Percentiles rank a stretch among this genome's conserved stretches.
Conservation (phyloP, 2,329 filamentous ascomycete species). For the Leptodontidium sp. region DNA sequence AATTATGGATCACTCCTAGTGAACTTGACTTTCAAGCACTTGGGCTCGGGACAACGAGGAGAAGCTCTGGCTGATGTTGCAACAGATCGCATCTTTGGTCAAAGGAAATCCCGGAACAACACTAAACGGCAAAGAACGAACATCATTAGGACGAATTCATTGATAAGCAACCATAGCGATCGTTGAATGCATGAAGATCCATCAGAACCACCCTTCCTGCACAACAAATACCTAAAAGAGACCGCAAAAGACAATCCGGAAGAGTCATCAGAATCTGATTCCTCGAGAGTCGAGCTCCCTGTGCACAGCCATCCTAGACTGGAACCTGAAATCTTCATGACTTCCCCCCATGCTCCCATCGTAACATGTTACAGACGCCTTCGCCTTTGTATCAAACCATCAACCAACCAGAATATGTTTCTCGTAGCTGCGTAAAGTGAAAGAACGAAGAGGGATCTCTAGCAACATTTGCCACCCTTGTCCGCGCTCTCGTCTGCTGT, state of each 20-base stretch:
- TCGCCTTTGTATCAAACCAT: conserved; percentile 43
- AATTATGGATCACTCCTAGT: neutral
- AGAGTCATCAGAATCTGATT: conserved; percentile 22
- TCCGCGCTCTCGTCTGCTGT: conserved; percentile 77
- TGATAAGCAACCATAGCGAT: conserved; percentile 38
- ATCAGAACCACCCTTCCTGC: conserved; percentile 32
- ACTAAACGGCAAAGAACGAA: conserved; percentile 2
- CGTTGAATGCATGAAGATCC: conserved; percentile 39
- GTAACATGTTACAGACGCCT: conserved; percentile 45
- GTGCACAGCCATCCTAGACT: conserved; percentile 25
- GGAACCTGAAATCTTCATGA: conserved; percentile 31
- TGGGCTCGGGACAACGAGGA: neutral
- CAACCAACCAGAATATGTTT: conserved; percentile 43
- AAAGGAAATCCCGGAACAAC: neutral
- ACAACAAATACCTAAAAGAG: conserved; percentile 30
- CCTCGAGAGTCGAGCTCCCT: conserved; percentile 7
- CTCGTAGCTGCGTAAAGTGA: conserved; percentile 33
- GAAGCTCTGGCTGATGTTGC: neutral
- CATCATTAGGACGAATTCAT: conserved; percentile 35
- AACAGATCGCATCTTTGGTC: neutral
- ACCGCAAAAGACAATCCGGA: conserved; percentile 31
- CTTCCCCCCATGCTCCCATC: conserved; percentile 39
- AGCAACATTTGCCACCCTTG: conserved; percentile 86
- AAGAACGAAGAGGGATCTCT: conserved; percentile 26
- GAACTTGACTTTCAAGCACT: neutral